Conservation (phyloP, 2,329 filamentous ascomycete genomes). For the Neoarthrinium moseri region DNA sequence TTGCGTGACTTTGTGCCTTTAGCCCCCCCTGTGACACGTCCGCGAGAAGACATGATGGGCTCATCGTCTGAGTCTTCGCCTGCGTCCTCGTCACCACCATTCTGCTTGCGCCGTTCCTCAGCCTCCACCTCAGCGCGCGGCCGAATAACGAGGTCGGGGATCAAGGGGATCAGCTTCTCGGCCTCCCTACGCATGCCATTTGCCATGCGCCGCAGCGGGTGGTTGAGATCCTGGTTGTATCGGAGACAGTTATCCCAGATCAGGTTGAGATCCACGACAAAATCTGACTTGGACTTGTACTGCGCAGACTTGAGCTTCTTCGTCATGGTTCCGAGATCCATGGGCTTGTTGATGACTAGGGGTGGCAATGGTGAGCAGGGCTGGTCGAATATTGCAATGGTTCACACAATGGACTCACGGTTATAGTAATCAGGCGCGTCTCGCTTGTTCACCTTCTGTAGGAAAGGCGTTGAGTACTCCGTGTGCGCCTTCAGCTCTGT, state of each 20-base stretch:
- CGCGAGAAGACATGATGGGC: conserved; percentile 96
- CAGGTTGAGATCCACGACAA: conserved; percentile 87
- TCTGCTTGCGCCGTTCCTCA: conserved; percentile 80
- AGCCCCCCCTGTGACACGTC: conserved; percentile 79
- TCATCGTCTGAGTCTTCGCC: conserved; percentile 95
- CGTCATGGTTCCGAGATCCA: conserved; percentile 97
- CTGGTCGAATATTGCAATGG: conserved; percentile 20
- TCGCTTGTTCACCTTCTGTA: conserved; percentile 92
- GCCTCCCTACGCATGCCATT: conserved; percentile 97
- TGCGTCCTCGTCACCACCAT: conserved; percentile 78
- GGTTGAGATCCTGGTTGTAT: conserved; percentile 88
- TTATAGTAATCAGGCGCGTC: conserved; percentile 94
- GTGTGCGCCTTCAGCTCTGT: conserved; percentile 96
- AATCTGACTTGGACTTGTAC: conserved; percentile 90
- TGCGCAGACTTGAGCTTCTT: conserved; percentile 85
- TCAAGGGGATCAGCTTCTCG: conserved; percentile 91
- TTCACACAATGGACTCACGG: conserved; percentile 8
- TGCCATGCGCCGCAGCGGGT: conserved; percentile 87
- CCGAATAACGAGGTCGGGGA: conserved; percentile 87
- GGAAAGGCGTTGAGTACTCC: conserved; percentile 94
- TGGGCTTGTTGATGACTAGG: conserved; percentile 95
- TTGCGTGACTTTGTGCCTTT: conserved; percentile 79
- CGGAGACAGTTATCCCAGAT: conserved; percentile 97
- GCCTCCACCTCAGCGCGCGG: conserved; percentile 93
- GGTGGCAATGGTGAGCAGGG: conserved; percentile 31